These are phyloP conservation scores for Saccharomycopsis sp. DNA, from an alignment of 805 yeast genomes.

Conservation along the genomic window DNA sequence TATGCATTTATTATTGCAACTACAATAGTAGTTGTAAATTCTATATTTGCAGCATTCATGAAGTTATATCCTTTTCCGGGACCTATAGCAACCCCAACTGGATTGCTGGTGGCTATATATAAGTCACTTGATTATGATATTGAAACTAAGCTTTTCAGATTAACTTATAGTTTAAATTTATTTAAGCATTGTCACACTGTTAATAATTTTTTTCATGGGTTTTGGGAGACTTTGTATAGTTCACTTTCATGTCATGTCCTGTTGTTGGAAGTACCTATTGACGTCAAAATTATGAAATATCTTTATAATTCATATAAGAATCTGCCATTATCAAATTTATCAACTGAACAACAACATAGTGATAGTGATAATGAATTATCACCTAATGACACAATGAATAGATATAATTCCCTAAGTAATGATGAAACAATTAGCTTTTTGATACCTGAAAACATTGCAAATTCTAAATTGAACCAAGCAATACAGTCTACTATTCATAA, in stretches of 20 bases:
- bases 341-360: no score
- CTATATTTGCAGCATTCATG: no score
- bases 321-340: no score
- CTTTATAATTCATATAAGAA: no score
- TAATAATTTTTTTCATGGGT: conserved; percentile 8
- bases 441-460: conserved; percentile 7
- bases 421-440: conserved; percentile 5
- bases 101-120: background rate
- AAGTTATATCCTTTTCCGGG: no score
- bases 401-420: no score
- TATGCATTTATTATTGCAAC: conserved; percentile 6
- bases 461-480: conserved; percentile 9
- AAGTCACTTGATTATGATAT: conserved; percentile 6
- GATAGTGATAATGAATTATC: background rate
- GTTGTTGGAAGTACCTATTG: no score
- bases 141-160: conserved; percentile 8
- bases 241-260: conserved; percentile 17
- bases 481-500: no score
- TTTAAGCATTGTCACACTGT: conserved; percentile 2
- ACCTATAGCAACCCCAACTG: no score
- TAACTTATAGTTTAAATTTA: conserved; percentile 5
- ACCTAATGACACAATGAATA: background rate
- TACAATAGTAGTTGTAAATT: background rate
- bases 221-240: conserved; percentile 10
- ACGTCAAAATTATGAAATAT: no score